Base-by-base conservation (phyloP, 192 early-diverging fungal genomes). In the Podila verticillata region DNA sequence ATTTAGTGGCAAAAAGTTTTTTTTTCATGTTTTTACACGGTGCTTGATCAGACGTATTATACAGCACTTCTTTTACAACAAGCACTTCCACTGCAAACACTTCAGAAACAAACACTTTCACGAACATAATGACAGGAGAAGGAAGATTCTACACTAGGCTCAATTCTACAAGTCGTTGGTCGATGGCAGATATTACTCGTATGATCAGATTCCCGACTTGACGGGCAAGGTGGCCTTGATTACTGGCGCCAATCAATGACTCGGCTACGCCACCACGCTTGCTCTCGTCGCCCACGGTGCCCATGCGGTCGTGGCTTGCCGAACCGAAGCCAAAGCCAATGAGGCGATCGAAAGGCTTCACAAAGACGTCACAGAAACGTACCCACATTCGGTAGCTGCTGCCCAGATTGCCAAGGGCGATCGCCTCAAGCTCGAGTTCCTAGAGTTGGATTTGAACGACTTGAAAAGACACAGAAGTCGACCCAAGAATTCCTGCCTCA, bases 211-310 rank as follows among this genome's bases (percentile, higher is more conserved):
- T 48, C 74, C 75, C 34, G 68, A 80, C 32, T 66, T 83, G 24
- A 68, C 69, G 17, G 75, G 69, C 36, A 87, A 85, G 51, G 57
- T 73, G 29, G 73, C 72, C 19, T 74, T 87, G 20, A 57, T 87
- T 24, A 87, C 85, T 22, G 85, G 85, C 4, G 72, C 70, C 15
- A 87, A 81, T 34, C 57, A 72, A 26, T 84, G 84, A 28, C 30
- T 72, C n/a, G 62, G 70, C 13, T 72, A 57, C 29, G 51, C 32
- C 20, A 72, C 70, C 9, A 48, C 70, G 1, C 63, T 49, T 28
- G 63, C 63, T 26, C 57, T 72, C 28, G 62, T 57, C 5, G 62
- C 48, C 48, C 39, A 72, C 20, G 39, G 44, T 24, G 70, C 70
- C 0, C 70, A 72, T 39, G 70, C 57, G 15, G 39, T 72, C 19